phyloP scores from a whole-genome alignment of 257 asterid genomes.

The Coffea eugenioides region DNA sequence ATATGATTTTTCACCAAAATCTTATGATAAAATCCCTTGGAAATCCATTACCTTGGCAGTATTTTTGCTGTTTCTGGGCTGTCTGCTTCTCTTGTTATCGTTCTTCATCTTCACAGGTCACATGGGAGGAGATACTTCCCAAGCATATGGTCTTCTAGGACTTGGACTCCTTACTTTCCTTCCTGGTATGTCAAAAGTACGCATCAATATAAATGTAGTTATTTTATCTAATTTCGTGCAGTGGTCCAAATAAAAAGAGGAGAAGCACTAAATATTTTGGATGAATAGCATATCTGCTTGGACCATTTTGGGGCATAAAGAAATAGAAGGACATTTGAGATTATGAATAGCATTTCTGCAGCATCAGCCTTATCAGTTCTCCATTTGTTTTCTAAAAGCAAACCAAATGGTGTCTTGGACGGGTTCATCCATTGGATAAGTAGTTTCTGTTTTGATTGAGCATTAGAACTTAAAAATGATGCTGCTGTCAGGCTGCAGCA shows the following conservation, averaged over 20 bases:
- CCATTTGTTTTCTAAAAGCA: too few species aligned
- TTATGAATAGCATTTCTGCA: neutral
- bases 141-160: constrained; percentile 82
- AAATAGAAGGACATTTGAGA: neutral
- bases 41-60: constrained; percentile 78
- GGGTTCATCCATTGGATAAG: neutral
- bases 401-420: neutral
- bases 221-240: too few species aligned
- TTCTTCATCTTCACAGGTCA: constrained; percentile 83
- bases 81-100: constrained; percentile 69
- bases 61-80: constrained; percentile 82
- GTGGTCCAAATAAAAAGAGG: too few species aligned
- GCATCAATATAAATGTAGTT: neutral
- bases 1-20: constrained; percentile 73
- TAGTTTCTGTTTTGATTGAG: neutral
- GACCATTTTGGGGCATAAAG: neutral
- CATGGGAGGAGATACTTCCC: constrained; percentile 82
- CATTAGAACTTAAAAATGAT: neutral
- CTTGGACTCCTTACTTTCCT: constrained; percentile 76
- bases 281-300: too few species aligned
- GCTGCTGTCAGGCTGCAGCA: neutral
- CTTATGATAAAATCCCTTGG: constrained; percentile 74
- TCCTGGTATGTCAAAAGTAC: constrained; percentile 52
- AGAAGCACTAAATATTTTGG: too few species aligned
- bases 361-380: neutral